Base-by-base conservation (phyloP, 2,329 filamentous ascomycete genomes). In the Ophiocordyceps unilateralis region DNA sequence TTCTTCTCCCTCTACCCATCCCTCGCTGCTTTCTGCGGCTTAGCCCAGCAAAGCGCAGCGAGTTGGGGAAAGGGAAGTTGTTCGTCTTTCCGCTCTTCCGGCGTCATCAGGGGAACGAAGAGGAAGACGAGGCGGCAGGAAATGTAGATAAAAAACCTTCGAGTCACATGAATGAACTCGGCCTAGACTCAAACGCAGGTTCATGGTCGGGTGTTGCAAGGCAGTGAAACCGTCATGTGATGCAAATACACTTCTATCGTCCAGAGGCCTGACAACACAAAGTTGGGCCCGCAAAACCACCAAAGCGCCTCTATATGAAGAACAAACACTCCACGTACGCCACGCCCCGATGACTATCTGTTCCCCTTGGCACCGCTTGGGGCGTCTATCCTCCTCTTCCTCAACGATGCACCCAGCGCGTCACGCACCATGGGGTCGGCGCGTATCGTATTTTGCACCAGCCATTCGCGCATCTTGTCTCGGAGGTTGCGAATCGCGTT, bases 381-480 rank as follows among this genome's bases (percentile, higher is more conserved):
- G 14, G 71, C 78, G 53, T 78, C 75, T 14, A 67, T 58, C 49
- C 80, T 70, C 51, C 76, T 65, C 55, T 70, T 76, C 56, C 74
- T 70, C 45, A 88, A 62, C 23, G 78, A 77, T 45, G 69, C 72
- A 21, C 77, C 78, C 51, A 94, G 69, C 1, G 87, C 87, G 58
- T 85, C 80, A 51, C 79, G 73, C 9, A 96, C 89, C 62, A 89
- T 84, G 1, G 79, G 80, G 59, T 89, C 83, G 40, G 74, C 76
- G 50, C 77, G 72, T 46, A 93, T 82, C 14, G 80, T 88, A 55
- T 93, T 93, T 58, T 93, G 78, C 41, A 95, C 78, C 51, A 96
- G 66, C 72, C 86, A 93, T 53, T 91, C 84, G 61, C 80, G 83
- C 62, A 95, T 74, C 53, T 81, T 83, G 36, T 71, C 70, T 47